Percentiles rank a stretch among this genome's conserved stretches.
phyloP scores from a whole-genome alignment of 129 eudicot species.

The Flaveria sonorensis region DNA sequence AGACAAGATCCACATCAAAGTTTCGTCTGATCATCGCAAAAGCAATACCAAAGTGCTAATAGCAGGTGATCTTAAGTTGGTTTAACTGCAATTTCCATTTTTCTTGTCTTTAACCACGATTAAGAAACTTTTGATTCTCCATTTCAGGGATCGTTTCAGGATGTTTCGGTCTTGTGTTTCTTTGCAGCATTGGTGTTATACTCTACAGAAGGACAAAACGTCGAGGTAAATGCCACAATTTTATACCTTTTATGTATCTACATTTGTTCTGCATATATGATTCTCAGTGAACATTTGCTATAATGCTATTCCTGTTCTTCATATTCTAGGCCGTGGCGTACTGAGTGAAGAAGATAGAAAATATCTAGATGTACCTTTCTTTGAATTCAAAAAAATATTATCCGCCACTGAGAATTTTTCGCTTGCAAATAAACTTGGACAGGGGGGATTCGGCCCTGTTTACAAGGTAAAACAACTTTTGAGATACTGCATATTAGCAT shows the following conservation, averaged over 20 bases:
- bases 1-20: slow-evolving; percentile 15
- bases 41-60: slow-evolving; percentile 17
- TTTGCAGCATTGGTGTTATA: slow-evolving; percentile 32
- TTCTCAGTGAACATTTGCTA: neutral
- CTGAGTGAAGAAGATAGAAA: slow-evolving; percentile 43
- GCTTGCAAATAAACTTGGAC: slow-evolving; percentile 45
- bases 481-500: slow-evolving; percentile 43
- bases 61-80: slow-evolving; percentile 11
- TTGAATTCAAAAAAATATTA: slow-evolving; percentile 38
- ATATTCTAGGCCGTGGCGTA: slow-evolving; percentile 6
- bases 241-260: neutral
- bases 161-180: slow-evolving; percentile 21
- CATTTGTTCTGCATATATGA: neutral
- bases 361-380: slow-evolving; percentile 44
- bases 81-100: neutral
- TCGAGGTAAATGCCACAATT: slow-evolving; percentile 17
- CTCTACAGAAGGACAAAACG: slow-evolving; percentile 26
- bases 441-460: slow-evolving; percentile 47
- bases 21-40: slow-evolving; percentile 6
- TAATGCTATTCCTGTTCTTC: neutral
- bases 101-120: neutral
- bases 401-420: slow-evolving; percentile 46
- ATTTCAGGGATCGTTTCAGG: slow-evolving; percentile 26
- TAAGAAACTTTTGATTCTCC: neutral
- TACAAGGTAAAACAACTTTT: slow-evolving; percentile 24